Evolutionary conservation across 306 rosid genomes (phyloP), one percentile per base, ranked within the genome.

Genomic region (Benincasa hispida): DNA sequence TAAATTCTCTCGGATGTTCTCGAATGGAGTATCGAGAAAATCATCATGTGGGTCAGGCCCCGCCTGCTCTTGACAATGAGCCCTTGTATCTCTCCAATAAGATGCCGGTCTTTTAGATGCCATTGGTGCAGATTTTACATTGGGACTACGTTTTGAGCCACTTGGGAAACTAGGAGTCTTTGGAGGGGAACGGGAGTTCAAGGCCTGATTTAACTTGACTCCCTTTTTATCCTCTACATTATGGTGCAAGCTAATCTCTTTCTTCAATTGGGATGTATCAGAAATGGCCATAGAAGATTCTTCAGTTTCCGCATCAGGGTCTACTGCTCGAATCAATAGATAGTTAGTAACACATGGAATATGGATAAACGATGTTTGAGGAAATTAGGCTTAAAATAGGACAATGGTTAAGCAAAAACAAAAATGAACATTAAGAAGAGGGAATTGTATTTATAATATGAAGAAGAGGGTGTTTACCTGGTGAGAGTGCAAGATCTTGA

Each of bases 1-100:
- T 81, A 91, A 77, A 85, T 89, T 84, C 79, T 55, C 92, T 88
- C 92, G 88, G 70, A 89, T 68, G 75, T 84, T 86, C 87, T 94
- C 95, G 2, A 90, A 86, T 14, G 97, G 98, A 53, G 98, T 94
- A 39, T 89, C 92, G 30, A 94, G 99, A 88, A 94, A 94, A 87
- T 94, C 96, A 55, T 94, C 99, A 69, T 89, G 97, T 4, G 85
- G 96, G 74, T 94, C 99, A 66, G 77, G 68, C 55, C 97, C 92
- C 55, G 63, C 84, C 69, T 88, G 93, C 77, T 88, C 90, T 72
- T 89, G 93, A 74, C 86, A 90, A 74, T 79, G 87, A 21, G 96
- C 75, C 69, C 96, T 83, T 42, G 99, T 92, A 41, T 83, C 93
- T 78, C 96, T 87, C 99, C 99, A 94, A 22, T 79, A 75, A 75